phyloP scores from a whole-genome alignment of 176 grass and related monocot species.

The Carex pumila region DNA sequence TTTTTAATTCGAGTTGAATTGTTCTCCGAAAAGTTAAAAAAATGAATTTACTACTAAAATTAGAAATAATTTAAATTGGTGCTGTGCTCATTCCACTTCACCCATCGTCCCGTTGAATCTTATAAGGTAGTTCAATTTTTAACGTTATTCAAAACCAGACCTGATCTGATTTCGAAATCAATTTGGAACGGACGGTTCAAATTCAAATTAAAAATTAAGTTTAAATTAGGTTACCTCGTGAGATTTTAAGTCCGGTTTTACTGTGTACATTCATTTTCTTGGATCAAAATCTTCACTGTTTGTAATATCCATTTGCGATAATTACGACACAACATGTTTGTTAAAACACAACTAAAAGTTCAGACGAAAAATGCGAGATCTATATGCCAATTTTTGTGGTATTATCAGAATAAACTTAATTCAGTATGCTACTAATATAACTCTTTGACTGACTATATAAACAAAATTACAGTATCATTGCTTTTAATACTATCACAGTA shows the following conservation, averaged over 20 bases:
- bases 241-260: no score
- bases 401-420: no score
- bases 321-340: not conserved
- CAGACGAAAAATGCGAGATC: no score
- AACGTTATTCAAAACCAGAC: no score
- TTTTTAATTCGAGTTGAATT: not conserved
- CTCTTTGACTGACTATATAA: not conserved
- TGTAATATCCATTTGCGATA: not conserved
- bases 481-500: not conserved
- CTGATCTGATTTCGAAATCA: no score
- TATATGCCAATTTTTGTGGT: no score
- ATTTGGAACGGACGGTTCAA: no score
- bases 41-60: not conserved
- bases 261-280: no score
- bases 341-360: not conserved
- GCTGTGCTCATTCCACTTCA: not conserved
- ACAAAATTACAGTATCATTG: not conserved
- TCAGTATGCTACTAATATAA: not conserved
- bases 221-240: no score
- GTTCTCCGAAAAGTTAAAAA: not conserved
- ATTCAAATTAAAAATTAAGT: no score
- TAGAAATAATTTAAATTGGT: not conserved
- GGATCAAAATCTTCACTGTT: not conserved
- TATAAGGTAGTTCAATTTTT: no score
- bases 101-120: not conserved